Conservation (phyloP, 176 grass and related monocot species). For the Rhynchospora breviuscula region DNA sequence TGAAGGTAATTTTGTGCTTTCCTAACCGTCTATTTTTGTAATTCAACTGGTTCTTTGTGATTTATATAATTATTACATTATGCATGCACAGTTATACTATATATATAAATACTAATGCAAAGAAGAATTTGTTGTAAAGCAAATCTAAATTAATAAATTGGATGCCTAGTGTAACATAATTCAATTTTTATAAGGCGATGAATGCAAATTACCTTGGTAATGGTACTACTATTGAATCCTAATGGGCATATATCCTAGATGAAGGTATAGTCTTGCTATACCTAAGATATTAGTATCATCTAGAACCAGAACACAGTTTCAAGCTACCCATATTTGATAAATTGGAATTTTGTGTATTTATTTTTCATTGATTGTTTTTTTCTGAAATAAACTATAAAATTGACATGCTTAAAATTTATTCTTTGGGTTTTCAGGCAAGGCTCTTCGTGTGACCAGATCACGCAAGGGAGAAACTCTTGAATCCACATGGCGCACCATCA, state of each 20-base stretch:
- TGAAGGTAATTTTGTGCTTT: conserved; percentile 47
- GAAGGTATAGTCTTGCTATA: background rate
- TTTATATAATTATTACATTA: background rate
- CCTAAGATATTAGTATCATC: background rate
- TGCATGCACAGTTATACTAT: background rate
- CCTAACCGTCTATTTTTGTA: background rate
- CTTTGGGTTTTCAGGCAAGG: conserved; percentile 32
- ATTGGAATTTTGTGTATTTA: too few species aligned
- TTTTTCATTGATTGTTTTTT: background rate
- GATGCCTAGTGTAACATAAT: background rate
- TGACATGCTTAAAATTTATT: background rate
- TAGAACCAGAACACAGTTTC: background rate
- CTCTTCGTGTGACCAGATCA: conserved; percentile 54
- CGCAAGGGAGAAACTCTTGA: conserved; percentile 75
- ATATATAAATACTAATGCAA: background rate
- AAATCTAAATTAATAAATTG: background rate
- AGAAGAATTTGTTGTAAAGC: background rate
- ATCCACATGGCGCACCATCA: conserved; percentile 96
- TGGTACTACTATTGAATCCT: too few species aligned
- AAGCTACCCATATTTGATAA: too few species aligned
- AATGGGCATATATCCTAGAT: background rate
- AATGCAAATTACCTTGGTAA: too few species aligned
- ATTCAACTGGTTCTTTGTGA: background rate
- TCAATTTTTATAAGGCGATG: too few species aligned
- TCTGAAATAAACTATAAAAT: background rate